Conservation (phyloP, 2,329 filamentous ascomycete species). For the Clonostachys rosea region DNA sequence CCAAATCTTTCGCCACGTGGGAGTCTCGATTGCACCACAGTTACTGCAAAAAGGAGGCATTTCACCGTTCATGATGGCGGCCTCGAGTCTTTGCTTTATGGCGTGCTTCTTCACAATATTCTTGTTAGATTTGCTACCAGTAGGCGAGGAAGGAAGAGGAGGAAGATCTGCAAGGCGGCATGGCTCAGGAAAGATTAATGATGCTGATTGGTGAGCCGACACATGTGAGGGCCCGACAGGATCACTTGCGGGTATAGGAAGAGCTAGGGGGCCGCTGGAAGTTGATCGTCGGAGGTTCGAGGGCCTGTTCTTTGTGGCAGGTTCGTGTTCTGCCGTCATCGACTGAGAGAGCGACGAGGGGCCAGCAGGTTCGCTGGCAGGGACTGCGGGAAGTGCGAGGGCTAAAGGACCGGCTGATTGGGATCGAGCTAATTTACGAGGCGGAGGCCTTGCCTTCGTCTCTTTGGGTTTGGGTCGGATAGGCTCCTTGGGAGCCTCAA, state of each 20-base stretch:
- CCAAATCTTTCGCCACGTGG: conserved; percentile 93
- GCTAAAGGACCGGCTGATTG: conserved; percentile 29
- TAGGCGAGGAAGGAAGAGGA: conserved; percentile 28
- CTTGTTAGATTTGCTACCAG: conserved; percentile 53
- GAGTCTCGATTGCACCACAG: conserved; percentile 92
- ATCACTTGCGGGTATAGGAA: conserved; percentile 42
- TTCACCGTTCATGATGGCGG: conserved; percentile 69
- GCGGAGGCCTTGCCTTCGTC: conserved; percentile 1
- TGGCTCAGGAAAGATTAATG: neutral
- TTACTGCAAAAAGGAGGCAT: conserved; percentile 88
- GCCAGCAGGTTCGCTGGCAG: conserved; percentile 45
- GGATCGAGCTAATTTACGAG: conserved; percentile 23
- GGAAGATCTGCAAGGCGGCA: conserved; percentile 1
- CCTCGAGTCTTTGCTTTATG: conserved; percentile 54
- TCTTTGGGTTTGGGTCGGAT: conserved; percentile 7
- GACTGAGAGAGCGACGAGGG: conserved; percentile 32
- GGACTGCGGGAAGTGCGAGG: conserved; percentile 18
- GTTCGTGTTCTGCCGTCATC: conserved; percentile 7
- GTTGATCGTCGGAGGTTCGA: conserved; percentile 29
- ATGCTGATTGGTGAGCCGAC: neutral
- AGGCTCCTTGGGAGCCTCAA: neutral
- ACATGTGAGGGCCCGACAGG: conserved; percentile 19
- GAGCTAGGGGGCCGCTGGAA: conserved; percentile 21
- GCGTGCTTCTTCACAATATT: conserved; percentile 59
- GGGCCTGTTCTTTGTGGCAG: conserved; percentile 5